Evolutionary conservation across 106 monocot genomes (phyloP).

Genomic region (Triglochin maritima): DNA sequence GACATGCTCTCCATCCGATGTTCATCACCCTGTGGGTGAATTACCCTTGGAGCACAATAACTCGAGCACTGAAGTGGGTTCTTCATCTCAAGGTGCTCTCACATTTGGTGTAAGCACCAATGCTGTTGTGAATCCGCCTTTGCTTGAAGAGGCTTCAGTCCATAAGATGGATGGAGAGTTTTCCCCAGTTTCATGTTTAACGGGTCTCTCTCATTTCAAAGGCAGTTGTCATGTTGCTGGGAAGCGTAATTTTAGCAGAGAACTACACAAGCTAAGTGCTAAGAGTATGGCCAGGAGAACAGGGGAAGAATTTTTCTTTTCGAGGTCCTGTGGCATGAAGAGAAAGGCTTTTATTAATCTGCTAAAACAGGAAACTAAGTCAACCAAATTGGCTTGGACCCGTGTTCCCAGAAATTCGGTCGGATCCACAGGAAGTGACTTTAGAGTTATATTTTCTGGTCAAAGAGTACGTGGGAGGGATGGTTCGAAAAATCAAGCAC

Average conservation of each 20-base stretch:
- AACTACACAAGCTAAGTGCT: slow-evolving; percentile 10
- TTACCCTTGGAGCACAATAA: slow-evolving; percentile 3
- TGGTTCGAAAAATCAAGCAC: neutral
- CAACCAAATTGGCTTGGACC: neutral
- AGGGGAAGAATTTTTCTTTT: slow-evolving; percentile 8
- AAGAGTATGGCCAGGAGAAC: slow-evolving; percentile 15
- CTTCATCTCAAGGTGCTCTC: slow-evolving; percentile 1
- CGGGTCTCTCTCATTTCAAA: slow-evolving; percentile 8
- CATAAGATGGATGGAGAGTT: neutral
- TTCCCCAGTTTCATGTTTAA: neutral
- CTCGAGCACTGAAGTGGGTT: neutral
- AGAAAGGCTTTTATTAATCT: slow-evolving; percentile 1
- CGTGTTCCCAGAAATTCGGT: no score
- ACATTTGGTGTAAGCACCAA: neutral
- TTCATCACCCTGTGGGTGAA: neutral
- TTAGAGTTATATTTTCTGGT: no score
- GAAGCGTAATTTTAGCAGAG: slow-evolving; percentile 4
- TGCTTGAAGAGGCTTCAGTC: neutral
- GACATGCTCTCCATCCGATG: neutral
- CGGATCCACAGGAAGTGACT: no score
- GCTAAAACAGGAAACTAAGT: slow-evolving; percentile 5
- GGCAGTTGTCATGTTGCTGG: neutral
- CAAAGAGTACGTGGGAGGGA: no score
- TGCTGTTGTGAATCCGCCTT: neutral
- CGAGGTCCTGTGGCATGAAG: neutral